Base-by-base conservation (phyloP, 208 protist genomes). In the Trichomonas gallinae region DNA sequence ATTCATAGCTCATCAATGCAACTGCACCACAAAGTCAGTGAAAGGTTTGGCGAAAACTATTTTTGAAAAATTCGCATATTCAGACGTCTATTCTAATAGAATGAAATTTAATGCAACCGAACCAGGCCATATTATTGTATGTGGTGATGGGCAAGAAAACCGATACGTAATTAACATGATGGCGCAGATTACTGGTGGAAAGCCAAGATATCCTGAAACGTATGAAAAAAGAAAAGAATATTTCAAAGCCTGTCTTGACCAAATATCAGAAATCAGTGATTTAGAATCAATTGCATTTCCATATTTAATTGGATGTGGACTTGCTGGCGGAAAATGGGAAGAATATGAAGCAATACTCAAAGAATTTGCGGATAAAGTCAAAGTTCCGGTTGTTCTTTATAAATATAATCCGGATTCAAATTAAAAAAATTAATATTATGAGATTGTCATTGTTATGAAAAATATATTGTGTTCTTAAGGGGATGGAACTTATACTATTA, bases 1-100 rank as follows among this genome's bases (percentile, higher is more conserved):
- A 31, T 89, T 48, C 23, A 89, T 89, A n/a, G 83, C 42, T 31
- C 83, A 89, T 89, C 83, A 89, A 89, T 89, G 83, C 40, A 89
- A 89, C 31, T 89, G 83, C 42, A 31, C 48, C 31, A 46, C 40
- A n/a, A 89, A 89, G 36, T n/a, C 10, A 10, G 83, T 40, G 21
- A 44, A 46, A 46, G 83, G 83, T 45, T 26, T 89, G 13, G 83
- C 83, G 15, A 44, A 89, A 31, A 17, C 2, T 45, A 89, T 89
- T n/a, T 89, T 46, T 46, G 40, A 89, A 17, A 89, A 89, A 89
- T 89, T 46, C 42, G 40, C 83, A n/a, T 89, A 89, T 46, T 44
- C 83, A 21, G 31, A 89, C 48, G 83, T 46, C 45, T 89, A 89
- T 31, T 23, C 10, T 34, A 26, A 72, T 72, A 4, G 58, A 72